Base-by-base conservation (phyloP, 176 grass and related monocot genomes). In the Phragmites australis region DNA sequence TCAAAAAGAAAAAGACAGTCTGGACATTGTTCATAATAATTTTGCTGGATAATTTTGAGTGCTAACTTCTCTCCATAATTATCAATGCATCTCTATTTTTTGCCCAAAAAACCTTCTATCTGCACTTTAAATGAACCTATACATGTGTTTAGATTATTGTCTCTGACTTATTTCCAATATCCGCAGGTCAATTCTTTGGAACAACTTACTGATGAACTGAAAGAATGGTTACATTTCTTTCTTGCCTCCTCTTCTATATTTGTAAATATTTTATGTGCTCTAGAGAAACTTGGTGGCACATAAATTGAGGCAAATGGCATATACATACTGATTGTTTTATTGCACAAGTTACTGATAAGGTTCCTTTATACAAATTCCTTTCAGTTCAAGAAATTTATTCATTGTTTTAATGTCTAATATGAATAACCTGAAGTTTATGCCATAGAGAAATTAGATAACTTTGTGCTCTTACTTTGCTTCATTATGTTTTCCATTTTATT, bases 151-250 rank as follows among this genome's bases (percentile, higher is more conserved):
- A 78, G 63, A 34, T 79, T 82, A 29, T 78, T 81, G 64, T 79
- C 64, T 61, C 59, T 42, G 32, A 78, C 70, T 79, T 81, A 26
- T 88, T 82, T 66, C 44, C 29, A 34, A 84, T 59, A 61, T 75
- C 39, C 71, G 29, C 58, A 97, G 91, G 89, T 98, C 72, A 88
- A 86, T 88, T 94, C 90, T 63, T 82, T 98, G 81, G 96, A 98
- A 86, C 96, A 98, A 78, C 67, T 89, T 27, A 84, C 88, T 44
- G 96, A 98, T 84, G 96, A 95, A 75, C 52, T 98, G 80, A 94
- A 95, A 87, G 89, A 92, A 47, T 90, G 92, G 5, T 98, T 98
- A 84, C 55, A 76, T 77, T 81, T 84, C 80, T 78, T 25, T 72
- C 46, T 60, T 62, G 29, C 25, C 56, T 44, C 59, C 15, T 78